Base-by-base conservation (phyloP, 73 alveolate species). In the Uronychia binucleata region DNA sequence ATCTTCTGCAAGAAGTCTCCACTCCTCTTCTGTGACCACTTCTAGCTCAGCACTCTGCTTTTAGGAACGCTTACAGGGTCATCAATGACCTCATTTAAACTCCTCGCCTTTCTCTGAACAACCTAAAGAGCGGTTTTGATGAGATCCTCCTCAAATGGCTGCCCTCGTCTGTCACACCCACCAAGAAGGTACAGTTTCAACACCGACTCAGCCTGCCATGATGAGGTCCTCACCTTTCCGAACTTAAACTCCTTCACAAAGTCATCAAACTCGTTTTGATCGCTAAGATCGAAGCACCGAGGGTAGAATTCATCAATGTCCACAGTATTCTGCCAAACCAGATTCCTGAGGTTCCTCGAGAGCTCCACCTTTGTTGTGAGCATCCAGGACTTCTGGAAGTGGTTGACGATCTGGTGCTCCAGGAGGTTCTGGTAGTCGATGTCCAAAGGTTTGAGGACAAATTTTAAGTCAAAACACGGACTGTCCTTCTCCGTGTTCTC, bases 1-100 rank as follows among this genome's bases (percentile, higher is more conserved):
- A 91, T 96, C 98, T 59, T 93, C 95, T 11, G 98, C 97, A 0
- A 96, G 88, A 32, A 95, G 91, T 80, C 94, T 95, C 98, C 99
- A 97, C 75, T 98, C 99, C 82, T 94, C 90, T 59, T 88, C 95
- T 77, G 89, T 81, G 57, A 91, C 90, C 81, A 82, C 77, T n/a
- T n/a, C n/a, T n/a, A n/a, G n/a, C n/a, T n/a, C n/a, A n/a, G n/a
- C n/a, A n/a, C n/a, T n/a, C n/a, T n/a, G n/a, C n/a, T n/a, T n/a
- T n/a, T n/a, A n/a, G n/a, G n/a, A n/a, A n/a, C n/a, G n/a, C n/a
- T n/a, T n/a, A n/a, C n/a, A n/a, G 93, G 89, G 46, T 85, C 95
- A 75, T 98, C 99, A 67, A 90, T 94, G 26, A 97, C 74, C 78
- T 97, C 98, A 86, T 97, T 95, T 30, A 98, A 84, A 80, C 94